A percentile compares a stretch with the other conserved stretches of the same genome.
These are phyloP conservation scores for Pseudogymnoascus sp. DNA, from an alignment of 2,329 filamentous ascomycete species.

Conservation along the genomic window DNA sequence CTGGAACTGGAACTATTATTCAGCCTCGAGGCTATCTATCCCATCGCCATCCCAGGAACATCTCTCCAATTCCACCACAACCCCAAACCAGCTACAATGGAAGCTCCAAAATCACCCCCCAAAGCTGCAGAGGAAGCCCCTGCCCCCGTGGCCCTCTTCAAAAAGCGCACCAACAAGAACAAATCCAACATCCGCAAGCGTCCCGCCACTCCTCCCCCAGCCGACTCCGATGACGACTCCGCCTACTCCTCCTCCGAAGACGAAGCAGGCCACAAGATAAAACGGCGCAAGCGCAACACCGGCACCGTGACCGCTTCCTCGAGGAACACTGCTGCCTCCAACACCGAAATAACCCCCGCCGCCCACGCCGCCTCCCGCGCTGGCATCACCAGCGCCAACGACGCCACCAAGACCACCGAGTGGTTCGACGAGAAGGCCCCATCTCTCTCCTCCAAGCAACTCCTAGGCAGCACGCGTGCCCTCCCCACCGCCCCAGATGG, in stretches of 20 bases:
- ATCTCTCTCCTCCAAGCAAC: constrained; percentile 38
- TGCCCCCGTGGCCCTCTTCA: constrained; percentile 58
- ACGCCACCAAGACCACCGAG: constrained; percentile 81
- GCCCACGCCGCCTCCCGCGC: constrained; percentile 54
- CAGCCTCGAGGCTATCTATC: neutral
- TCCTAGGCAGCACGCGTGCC: constrained; percentile 49
- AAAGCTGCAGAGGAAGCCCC: constrained; percentile 55
- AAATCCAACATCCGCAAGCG: constrained; percentile 76
- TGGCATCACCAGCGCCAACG: constrained; percentile 61
- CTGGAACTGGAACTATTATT: constrained; percentile 2
- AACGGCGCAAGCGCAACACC: constrained; percentile 64
- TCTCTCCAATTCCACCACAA: constrained; percentile 2
- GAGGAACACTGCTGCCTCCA: constrained; percentile 33
- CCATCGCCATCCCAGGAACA: constrained; percentile 2
- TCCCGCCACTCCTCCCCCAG: constrained; percentile 66
- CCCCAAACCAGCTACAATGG: neutral
- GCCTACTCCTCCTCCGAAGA: constrained; percentile 64
- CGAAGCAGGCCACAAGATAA: constrained; percentile 66
- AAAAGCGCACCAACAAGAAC: constrained; percentile 70
- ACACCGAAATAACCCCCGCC: constrained; percentile 41
- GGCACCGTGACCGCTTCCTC: constrained; percentile 59
- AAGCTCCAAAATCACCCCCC: neutral
- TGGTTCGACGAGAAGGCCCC: constrained; percentile 69
- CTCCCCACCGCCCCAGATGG: constrained; percentile 43
- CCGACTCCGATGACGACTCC: constrained; percentile 50